These are phyloP conservation scores for Nevesoporus exiguus DNA, from an alignment of 768 basidiomycete genomes.

Conservation along the genomic window DNA sequence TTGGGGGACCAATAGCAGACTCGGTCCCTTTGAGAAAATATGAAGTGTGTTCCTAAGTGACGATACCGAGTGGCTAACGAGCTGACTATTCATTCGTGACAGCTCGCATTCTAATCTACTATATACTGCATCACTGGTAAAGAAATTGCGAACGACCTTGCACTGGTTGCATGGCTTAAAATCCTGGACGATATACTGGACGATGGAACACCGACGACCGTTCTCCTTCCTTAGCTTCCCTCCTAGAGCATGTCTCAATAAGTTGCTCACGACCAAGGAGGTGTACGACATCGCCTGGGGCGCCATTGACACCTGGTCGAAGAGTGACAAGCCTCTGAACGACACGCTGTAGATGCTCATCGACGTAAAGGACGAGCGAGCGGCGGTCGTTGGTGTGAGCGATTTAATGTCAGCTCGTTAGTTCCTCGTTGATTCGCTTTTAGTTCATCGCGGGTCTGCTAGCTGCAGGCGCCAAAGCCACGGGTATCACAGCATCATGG, in stretches of 20 bases:
- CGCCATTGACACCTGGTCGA: conserved; percentile 54
- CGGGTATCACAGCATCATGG: conserved; percentile 80
- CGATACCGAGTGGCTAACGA: background rate
- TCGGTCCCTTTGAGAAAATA: conserved; percentile 73
- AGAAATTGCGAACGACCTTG: conserved; percentile 68
- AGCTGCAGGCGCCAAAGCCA: conserved; percentile 77
- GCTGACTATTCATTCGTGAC: background rate
- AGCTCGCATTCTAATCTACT: conserved; percentile 74
- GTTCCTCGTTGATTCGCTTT: conserved; percentile 21
- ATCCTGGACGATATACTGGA: conserved; percentile 67
- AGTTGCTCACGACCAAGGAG: conserved; percentile 68
- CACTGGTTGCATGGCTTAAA: conserved; percentile 58
- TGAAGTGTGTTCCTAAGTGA: conserved; percentile 43
- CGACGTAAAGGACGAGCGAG: conserved; percentile 64
- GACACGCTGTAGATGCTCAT: conserved; percentile 75
- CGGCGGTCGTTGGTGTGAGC: conserved; percentile 66
- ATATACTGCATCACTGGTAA: conserved; percentile 62
- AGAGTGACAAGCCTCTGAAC: conserved; percentile 54
- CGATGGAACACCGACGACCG: conserved; percentile 62
- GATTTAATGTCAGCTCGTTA: conserved; percentile 14
- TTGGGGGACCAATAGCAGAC: conserved; percentile 61
- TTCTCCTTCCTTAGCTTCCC: conserved; percentile 76
- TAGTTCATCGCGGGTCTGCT: conserved; percentile 82
- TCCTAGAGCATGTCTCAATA: conserved; percentile 67
- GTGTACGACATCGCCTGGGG: conserved; percentile 66